Base-by-base conservation (phyloP, 345 rosid genomes). In the Cardiospermum halicacabum region DNA sequence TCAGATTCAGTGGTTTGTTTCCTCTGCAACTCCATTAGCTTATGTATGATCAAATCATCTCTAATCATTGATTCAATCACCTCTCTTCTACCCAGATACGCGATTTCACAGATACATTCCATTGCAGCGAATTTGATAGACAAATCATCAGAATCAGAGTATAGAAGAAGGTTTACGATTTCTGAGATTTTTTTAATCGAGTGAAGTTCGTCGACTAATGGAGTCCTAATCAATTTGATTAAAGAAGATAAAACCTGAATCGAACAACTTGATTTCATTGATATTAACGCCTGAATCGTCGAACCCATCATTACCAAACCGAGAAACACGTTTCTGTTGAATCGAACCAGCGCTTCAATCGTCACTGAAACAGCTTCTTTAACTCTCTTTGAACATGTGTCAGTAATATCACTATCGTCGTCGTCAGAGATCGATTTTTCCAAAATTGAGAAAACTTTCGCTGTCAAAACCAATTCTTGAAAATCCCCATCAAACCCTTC, bases 261-360 rank as follows among this genome's bases (percentile, higher is more conserved):
- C 5, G 86, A 79, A 59, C 69, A 42, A 49, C 49, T 53, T 11
- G 85, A 73, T 21, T 75, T 72, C 67, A 78, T 74, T 7, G 86
- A 74, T 26, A 81, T 68, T 36, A 83, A 51, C 10, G 83, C 78
- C 8, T 70, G 67, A 43, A 79, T 53, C 1, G 71, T 77, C 27
- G 72, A 71, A 30, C 88, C 86, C 91, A 83, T 83, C 28, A 85
- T 56, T 65, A 85, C 84, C 60, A 85, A 37, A 12, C 88, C 86
- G 24, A 83, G 88, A 48, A 81, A 85, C 39, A 85, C 86, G 51
- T 85, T 76, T 51, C 77, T 72, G 34, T 85, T 85, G 69, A 85
- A 85, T 47, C 60, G 47, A 31, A 81, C 81, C 37, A 85, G 67
- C 26, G 72, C 74, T 24, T 73, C 77, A 8, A 85, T 56, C 6